Percentiles rank a stretch among this genome's conserved stretches.
phyloP scores from a whole-genome alignment of 257 asterid genomes.

The Solanum sejunctum region DNA sequence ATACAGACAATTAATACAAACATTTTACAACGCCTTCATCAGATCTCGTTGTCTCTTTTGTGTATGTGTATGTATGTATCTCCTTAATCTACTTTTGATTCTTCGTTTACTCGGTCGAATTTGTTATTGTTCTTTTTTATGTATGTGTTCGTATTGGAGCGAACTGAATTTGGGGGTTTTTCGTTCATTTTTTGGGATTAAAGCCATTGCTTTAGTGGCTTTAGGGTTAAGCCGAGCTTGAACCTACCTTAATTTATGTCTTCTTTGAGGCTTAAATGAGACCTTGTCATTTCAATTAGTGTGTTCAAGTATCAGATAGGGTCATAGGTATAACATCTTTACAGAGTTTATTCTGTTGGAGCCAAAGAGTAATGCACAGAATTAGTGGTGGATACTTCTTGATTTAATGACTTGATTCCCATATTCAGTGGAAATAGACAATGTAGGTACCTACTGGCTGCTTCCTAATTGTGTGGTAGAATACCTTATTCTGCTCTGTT shows the following conservation, averaged over 20 bases:
- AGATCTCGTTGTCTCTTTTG: too few relatives aligned
- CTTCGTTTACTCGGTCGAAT: too few relatives aligned
- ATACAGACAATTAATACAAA: too few relatives aligned
- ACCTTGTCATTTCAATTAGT: not conserved
- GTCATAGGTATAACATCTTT: not conserved
- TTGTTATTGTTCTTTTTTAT: too few relatives aligned
- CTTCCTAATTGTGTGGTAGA: not conserved
- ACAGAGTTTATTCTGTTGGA: not conserved
- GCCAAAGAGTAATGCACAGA: not conserved
- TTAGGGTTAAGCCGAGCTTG: too few relatives aligned
- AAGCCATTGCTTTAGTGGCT: too few relatives aligned
- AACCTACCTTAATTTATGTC: not conserved
- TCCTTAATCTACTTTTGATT: too few relatives aligned
- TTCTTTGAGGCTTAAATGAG: not conserved
- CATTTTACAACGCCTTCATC: too few relatives aligned
- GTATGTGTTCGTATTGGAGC: too few relatives aligned
- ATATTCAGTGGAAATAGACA: not conserved
- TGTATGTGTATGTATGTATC: too few relatives aligned
- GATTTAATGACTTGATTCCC: not conserved
- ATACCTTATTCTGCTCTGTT: not conserved
- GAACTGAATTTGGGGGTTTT: too few relatives aligned
- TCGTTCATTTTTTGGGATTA: too few relatives aligned
- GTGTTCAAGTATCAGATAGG: not conserved
- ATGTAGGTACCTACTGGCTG: not conserved
- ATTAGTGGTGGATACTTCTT: not conserved